These are phyloP conservation scores for Eucalyptus caleyi DNA, from an alignment of 345 rosid species.

Conservation along the genomic window DNA sequence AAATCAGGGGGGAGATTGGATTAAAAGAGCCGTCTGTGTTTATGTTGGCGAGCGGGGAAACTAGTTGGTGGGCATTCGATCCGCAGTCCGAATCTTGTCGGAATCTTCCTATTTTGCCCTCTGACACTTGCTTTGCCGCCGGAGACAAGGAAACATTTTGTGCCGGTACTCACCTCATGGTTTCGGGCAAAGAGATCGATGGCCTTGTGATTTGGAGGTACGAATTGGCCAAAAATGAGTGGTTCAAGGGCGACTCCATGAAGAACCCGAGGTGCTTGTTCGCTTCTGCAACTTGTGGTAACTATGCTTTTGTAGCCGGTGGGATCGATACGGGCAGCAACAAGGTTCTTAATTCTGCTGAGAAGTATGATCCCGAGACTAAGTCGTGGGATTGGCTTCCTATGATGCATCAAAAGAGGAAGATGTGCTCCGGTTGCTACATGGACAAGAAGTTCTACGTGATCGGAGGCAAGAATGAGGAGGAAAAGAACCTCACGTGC, in stretches of 20 bases:
- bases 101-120: constrained; percentile 57
- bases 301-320: constrained; percentile 63
- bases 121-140: constrained; percentile 38
- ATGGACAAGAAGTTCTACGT: constrained; percentile 65
- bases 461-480: constrained; percentile 62
- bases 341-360: constrained; percentile 37
- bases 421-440: constrained; percentile 66
- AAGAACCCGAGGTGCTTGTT: constrained; percentile 58
- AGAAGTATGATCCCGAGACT: constrained; percentile 52
- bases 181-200: constrained; percentile 47
- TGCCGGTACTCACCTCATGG: constrained; percentile 72
- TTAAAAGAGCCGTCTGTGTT: constrained; percentile 61
- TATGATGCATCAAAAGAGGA: constrained; percentile 36
- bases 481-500: constrained; percentile 33
- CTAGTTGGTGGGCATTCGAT: constrained; percentile 65
- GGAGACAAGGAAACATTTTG: constrained; percentile 81
- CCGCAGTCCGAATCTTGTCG: constrained; percentile 25
- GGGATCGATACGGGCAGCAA: constrained; percentile 26
- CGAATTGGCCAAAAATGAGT: constrained; percentile 48
- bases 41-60: constrained; percentile 59
- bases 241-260: constrained; percentile 79
- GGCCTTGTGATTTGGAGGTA: constrained; percentile 67
- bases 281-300: constrained; percentile 65
- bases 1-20: constrained; percentile 46
- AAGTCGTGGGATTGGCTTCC: constrained; percentile 62